These are phyloP conservation scores for Kandelia obovata DNA, from an alignment of 345 rosid species.

Conservation along the genomic window DNA sequence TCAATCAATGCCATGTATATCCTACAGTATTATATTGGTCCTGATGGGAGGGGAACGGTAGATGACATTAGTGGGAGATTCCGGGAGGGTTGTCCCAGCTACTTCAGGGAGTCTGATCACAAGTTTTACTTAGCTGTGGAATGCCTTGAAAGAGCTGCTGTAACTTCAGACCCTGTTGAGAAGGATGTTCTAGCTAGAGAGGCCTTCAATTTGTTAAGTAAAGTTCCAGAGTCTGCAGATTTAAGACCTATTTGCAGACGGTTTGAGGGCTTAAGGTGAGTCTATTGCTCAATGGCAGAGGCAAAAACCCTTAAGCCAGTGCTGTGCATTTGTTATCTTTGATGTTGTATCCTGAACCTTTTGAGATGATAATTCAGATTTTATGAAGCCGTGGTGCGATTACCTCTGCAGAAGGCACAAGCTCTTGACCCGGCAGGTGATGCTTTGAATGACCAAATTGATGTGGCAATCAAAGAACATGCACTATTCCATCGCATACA, in stretches of 20 bases:
- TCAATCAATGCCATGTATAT: slow-evolving; percentile 1
- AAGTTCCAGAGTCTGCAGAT: slow-evolving; percentile 94
- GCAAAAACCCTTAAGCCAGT: slow-evolving; percentile 16
- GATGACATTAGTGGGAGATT: slow-evolving; percentile 83
- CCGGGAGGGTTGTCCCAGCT: slow-evolving; percentile 92
- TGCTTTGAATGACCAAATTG: slow-evolving; percentile 90
- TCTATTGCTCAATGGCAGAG: slow-evolving; percentile 26
- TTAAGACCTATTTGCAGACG: slow-evolving; percentile 89
- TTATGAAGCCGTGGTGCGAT: slow-evolving; percentile 94
- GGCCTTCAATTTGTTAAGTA: slow-evolving; percentile 77
- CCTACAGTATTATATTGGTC: slow-evolving; percentile 87
- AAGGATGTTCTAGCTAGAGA: slow-evolving; percentile 86
- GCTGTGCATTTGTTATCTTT: not conserved
- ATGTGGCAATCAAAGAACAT: slow-evolving; percentile 61
- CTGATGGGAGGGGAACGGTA: slow-evolving; percentile 97
- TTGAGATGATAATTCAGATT: slow-evolving; percentile 49
- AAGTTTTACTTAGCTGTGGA: slow-evolving; percentile 98
- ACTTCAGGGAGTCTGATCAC: slow-evolving; percentile 92
- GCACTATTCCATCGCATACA: slow-evolving; percentile 78
- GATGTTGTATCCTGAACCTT: slow-evolving; percentile 16
- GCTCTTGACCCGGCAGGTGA: slow-evolving; percentile 90
- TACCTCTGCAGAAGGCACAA: slow-evolving; percentile 92
- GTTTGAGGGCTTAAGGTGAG: slow-evolving; percentile 90
- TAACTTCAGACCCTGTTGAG: slow-evolving; percentile 56
- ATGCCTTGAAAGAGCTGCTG: slow-evolving; percentile 85